Evolutionary conservation across 768 basidiomycete genomes (phyloP).

Genomic region (Suillus lakei): DNA sequence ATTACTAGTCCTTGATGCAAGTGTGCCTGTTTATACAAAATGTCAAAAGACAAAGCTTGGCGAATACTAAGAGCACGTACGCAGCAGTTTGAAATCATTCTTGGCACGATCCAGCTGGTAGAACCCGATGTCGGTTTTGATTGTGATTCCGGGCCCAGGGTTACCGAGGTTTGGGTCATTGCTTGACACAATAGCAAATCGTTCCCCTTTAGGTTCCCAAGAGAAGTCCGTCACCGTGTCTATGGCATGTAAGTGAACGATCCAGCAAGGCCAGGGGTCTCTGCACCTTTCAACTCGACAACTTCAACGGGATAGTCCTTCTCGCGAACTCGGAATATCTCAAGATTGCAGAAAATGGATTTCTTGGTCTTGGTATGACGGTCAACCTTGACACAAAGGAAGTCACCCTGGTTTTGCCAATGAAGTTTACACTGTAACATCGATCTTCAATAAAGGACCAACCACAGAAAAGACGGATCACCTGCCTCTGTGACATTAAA

Average conservation of each 20-base stretch:
- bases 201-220: conserved; percentile 98
- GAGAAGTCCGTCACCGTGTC: conserved; percentile 96
- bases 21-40: conserved; percentile 54
- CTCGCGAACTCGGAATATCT: conserved; percentile 96
- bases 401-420: conserved; percentile 99
- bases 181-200: conserved; percentile 94
- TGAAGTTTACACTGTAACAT: conserved; percentile 85
- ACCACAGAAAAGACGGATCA: conserved; percentile 19
- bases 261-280: conserved; percentile 8
- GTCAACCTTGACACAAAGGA: conserved; percentile 98
- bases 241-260: conserved; percentile 31
- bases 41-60: conserved; percentile 5
- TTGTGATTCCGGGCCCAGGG: conserved; percentile 87
- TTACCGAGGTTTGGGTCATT: conserved; percentile 93
- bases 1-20: conserved; percentile 86
- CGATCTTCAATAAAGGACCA: conserved; percentile 7
- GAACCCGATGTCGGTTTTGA: conserved; percentile 96
- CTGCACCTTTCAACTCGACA: conserved; percentile 89
- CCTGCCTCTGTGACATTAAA: conserved; percentile 97
- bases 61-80: conserved; percentile 47
- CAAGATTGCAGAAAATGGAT: conserved; percentile 96
- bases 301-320: conserved; percentile 98
- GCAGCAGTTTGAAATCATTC: conserved; percentile 91
- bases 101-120: conserved; percentile 92
- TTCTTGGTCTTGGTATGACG: conserved; percentile 99